These are phyloP conservation scores for Epichloe typhina DNA, from an alignment of 2,329 filamentous ascomycete species.

Conservation along the genomic window DNA sequence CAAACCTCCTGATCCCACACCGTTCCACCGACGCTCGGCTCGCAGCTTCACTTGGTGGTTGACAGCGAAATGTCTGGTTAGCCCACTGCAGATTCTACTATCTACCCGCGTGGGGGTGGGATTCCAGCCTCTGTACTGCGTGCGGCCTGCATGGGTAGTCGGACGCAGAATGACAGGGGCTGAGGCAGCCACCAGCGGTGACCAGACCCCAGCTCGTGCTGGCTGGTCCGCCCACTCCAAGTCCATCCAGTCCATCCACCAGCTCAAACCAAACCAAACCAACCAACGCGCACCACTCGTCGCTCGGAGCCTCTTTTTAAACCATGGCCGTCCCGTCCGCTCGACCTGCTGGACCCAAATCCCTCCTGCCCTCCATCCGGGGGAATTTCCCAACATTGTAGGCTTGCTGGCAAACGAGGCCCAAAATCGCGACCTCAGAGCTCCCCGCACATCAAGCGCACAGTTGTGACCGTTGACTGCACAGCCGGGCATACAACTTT, in stretches of 20 bases:
- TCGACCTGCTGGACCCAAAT: conserved; percentile 8
- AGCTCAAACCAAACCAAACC: neutral
- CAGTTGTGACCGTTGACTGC: neutral
- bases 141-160: conserved; percentile 2
- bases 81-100: too few species aligned
- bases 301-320: conserved; percentile 15
- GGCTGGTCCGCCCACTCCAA: too few species aligned
- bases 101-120: neutral
- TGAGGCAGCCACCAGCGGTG: neutral
- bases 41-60: too few species aligned
- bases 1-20: too few species aligned
- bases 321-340: conserved; percentile 18
- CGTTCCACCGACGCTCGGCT: too few species aligned
- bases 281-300: conserved; percentile 9
- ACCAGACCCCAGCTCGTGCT: neutral
- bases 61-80: too few species aligned
- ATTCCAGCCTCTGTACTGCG: conserved; percentile 3
- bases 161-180: conserved; percentile 2
- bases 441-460: conserved; percentile 5
- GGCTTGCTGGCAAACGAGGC: conserved; percentile 12
- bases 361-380: conserved; percentile 8
- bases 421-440: conserved; percentile 10
- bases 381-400: conserved; percentile 10
- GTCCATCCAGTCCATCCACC: too few species aligned
- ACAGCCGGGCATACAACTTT: conserved; percentile 1